Evolutionary conservation across 2,329 filamentous ascomycete genomes (phyloP).

Genomic region (Fusarium incarnatum): DNA sequence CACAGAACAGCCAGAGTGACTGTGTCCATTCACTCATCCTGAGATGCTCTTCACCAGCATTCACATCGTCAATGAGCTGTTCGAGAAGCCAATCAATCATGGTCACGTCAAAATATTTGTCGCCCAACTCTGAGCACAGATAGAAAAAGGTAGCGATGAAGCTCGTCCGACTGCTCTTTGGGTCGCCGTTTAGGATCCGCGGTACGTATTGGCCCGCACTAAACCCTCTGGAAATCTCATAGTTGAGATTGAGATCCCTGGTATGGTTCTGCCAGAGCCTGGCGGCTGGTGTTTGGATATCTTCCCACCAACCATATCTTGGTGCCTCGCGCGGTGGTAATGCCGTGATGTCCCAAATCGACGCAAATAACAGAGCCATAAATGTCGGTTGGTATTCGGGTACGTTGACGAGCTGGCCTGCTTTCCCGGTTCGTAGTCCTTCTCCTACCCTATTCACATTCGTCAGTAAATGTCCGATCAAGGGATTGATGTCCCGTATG

Average conservation of each 20-base stretch:
- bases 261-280: constrained; percentile 54
- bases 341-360: constrained; percentile 55
- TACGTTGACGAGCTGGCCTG: constrained; percentile 55
- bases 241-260: constrained; percentile 52
- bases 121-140: constrained; percentile 58
- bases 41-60: constrained; percentile 55
- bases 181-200: constrained; percentile 51
- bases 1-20: constrained; percentile 60
- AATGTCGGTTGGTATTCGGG: constrained; percentile 59
- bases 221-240: constrained; percentile 53
- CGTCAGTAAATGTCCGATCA: constrained; percentile 21
- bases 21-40: constrained; percentile 56
- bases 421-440: constrained; percentile 54
- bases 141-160: constrained; percentile 62
- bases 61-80: constrained; percentile 59
- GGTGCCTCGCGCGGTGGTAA: constrained; percentile 52
- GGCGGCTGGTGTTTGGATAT: constrained; percentile 51
- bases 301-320: constrained; percentile 54
- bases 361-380: constrained; percentile 58
- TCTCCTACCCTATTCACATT: constrained; percentile 53
- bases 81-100: constrained; percentile 60
- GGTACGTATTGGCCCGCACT: constrained; percentile 50
- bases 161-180: constrained; percentile 56
- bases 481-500: background rate
- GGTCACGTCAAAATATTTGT: constrained; percentile 56